Evolutionary conservation across 306 rosid genomes (phyloP).

Genomic region (Cucurbita maxima): DNA sequence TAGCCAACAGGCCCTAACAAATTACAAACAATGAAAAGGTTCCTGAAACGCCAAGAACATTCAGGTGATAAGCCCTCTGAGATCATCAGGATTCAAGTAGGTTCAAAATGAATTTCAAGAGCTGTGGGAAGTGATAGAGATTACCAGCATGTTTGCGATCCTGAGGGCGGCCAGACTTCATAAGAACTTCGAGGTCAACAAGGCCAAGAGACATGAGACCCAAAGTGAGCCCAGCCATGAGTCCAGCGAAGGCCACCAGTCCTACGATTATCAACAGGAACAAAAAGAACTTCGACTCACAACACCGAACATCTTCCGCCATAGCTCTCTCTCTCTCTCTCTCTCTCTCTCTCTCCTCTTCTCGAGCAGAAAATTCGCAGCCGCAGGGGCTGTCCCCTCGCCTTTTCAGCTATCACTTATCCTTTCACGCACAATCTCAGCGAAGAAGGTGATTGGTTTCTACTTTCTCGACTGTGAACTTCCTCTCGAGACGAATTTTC

Average conservation of each 20-base stretch:
- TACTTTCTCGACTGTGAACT: not conserved
- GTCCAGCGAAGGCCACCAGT: slow-evolving; percentile 69
- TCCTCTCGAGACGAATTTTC: not conserved
- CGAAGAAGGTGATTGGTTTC: not conserved
- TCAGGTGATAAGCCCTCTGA: not conserved
- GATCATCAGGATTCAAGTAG: not conserved
- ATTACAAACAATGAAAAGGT: not conserved
- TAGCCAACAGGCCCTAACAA: not conserved
- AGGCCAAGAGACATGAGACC: slow-evolving; percentile 97
- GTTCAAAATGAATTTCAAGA: not conserved
- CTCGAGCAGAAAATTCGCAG: not conserved
- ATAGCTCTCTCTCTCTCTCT: slow-evolving; percentile 6
- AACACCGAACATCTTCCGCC: slow-evolving; percentile 52
- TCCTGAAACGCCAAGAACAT: not conserved
- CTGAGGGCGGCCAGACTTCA: slow-evolving; percentile 88
- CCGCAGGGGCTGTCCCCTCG: not conserved
- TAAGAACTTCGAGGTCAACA: slow-evolving; percentile 96
- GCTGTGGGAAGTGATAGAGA: not conserved
- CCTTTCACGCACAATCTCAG: not conserved
- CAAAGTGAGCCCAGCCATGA: slow-evolving; percentile 94
- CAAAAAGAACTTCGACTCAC: slow-evolving; percentile 42
- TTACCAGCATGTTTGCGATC: slow-evolving; percentile 74
- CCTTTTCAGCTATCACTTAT: not conserved
- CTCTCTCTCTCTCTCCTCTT: no score
- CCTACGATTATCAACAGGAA: slow-evolving; percentile 40